These are phyloP conservation scores for Syzygium syzygioides DNA, from an alignment of 441 rosid genomes.

Conservation along the genomic window DNA sequence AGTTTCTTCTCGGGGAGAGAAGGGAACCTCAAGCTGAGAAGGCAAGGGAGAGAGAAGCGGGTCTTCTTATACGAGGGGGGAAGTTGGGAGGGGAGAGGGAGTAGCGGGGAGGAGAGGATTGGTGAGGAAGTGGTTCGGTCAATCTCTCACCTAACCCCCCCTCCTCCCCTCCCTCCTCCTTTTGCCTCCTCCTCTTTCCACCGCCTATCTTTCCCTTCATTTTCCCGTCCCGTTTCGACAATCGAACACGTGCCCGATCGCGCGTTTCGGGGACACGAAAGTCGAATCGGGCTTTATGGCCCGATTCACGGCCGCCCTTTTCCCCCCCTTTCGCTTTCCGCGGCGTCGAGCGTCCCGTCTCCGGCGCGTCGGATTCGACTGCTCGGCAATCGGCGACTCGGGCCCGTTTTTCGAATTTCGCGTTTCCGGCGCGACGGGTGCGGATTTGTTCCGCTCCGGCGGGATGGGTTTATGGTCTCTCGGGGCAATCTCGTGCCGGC, in stretches of 20 bases:
- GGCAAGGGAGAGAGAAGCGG: constrained; percentile 4
- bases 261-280: background rate
- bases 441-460: background rate
- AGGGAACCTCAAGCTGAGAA: constrained; percentile 91
- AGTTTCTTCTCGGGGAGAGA: constrained; percentile 33
- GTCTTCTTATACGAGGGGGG: constrained; percentile 29
- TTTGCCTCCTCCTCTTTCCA: background rate
- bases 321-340: too few species aligned
- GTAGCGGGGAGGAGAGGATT: constrained; percentile 10
- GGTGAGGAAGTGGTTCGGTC: constrained; percentile 39
- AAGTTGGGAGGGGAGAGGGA: background rate
- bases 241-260: background rate
- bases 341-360: too few species aligned
- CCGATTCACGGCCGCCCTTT: too few species aligned
- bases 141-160: constrained; percentile 57
- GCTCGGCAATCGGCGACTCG: too few species aligned
- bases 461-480: background rate
- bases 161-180: background rate
- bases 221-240: background rate
- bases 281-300: too few species aligned
- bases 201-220: background rate
- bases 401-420: background rate
- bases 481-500: too few species aligned
- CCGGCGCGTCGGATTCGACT: too few species aligned
- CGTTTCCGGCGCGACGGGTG: background rate